Conservation (phyloP, 768 basidiomycete species). For the Leucosporidium yakuticum region DNA sequence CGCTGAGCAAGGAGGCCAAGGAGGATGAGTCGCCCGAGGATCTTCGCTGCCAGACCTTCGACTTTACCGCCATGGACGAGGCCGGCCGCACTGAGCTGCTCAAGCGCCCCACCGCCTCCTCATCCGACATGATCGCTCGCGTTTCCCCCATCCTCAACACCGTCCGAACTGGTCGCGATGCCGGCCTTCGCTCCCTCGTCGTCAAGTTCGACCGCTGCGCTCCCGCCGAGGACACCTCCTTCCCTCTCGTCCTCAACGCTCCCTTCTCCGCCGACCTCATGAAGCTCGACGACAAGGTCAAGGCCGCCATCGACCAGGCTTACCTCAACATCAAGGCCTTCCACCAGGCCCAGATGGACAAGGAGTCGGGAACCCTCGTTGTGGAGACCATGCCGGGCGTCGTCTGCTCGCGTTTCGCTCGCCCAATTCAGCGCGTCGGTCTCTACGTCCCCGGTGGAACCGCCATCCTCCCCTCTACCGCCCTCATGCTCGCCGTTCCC, state of each 20-base stretch:
- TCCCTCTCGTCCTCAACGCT: slow-evolving; percentile 52
- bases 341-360: slow-evolving; percentile 79
- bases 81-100: slow-evolving; percentile 12
- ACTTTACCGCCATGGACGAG: slow-evolving; percentile 10
- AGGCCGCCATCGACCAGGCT: slow-evolving; percentile 76
- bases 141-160: slow-evolving; percentile 90
- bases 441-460: slow-evolving; percentile 97
- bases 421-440: slow-evolving; percentile 92
- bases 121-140: slow-evolving; percentile 79
- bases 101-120: slow-evolving; percentile 74
- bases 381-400: slow-evolving; percentile 99
- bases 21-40: slow-evolving; percentile 6
- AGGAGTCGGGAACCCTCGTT: slow-evolving; percentile 52
- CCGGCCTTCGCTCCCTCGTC: slow-evolving; percentile 77
- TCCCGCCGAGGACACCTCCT: slow-evolving; percentile 57
- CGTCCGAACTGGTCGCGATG: slow-evolving; percentile 76
- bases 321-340: slow-evolving; percentile 84
- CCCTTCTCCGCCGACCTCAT: slow-evolving; percentile 62
- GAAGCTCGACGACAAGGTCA: slow-evolving; percentile 58
- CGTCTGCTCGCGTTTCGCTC: slow-evolving; percentile 86
- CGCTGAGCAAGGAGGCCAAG: background rate
- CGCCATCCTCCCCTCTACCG: slow-evolving; percentile 89
- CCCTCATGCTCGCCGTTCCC: slow-evolving; percentile 95
- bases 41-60: slow-evolving; percentile 21
- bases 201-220: slow-evolving; percentile 85